Base-by-base conservation (phyloP, 345 rosid genomes). In the Euphorbia tirucalli region DNA sequence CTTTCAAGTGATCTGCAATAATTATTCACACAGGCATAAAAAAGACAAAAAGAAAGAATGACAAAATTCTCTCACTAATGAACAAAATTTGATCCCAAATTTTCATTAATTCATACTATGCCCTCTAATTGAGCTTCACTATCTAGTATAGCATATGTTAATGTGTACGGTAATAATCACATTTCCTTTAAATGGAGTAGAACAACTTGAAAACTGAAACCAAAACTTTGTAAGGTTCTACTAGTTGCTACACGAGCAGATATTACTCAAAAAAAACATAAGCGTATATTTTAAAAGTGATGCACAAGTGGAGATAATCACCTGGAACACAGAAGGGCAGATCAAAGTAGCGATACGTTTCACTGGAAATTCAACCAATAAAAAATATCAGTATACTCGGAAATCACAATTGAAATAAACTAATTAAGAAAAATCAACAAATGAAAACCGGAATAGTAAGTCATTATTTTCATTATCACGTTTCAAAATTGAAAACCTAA, bases 251-350 rank as follows among this genome's bases (percentile, higher is more conserved):
- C 1, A 41, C 7, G 13, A 41, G 46, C 39, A 35, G 46, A 41
- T 11, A 41, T 7, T 41, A 41, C 1, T 41, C 7, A 41, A 41
- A 41, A 41, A 41, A 7, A 41, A 41, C 11, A 11, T 41, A 41
- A 41, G 11, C 13, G 13, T 1, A 41, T 10, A 41, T 2, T 11
- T 5, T 11, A 41, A 41, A 52, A 7, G 27, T 52, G 22, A 22
- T 19, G 39, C 39, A 35, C 39, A 19, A 52, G 8, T n/a, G 24
- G 25, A 52, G 22, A 52, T 52, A 64, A 24, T 52, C 78, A 92
- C 93, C 91, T 84, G 88, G 85, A 22, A 83, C 71, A 59, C 97
- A 90, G 81, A 87, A 91, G 7, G 92, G 98, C n/a, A 73, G 69
- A 65, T 73, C 76, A 19, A 65, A 73, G 43, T 73, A 73, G 31